phyloP scores from a whole-genome alignment of 164 flowering plant species.

The Vitis cinerea region DNA sequence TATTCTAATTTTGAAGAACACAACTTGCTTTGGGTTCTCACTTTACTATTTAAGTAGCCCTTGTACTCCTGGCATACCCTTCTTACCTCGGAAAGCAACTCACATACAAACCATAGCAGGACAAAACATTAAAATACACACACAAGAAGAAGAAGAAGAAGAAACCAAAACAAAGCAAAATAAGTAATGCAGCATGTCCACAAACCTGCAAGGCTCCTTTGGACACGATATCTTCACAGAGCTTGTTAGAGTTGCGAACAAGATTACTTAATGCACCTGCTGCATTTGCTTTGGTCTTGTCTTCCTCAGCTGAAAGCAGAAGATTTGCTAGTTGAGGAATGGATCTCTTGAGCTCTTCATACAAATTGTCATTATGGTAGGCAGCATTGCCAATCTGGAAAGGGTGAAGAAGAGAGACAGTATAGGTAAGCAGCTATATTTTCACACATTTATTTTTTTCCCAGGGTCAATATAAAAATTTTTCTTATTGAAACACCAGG shows the following conservation, averaged over 20 bases:
- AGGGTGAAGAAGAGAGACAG: conserved; percentile 4
- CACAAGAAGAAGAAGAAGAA: neutral
- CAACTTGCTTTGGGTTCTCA: too few relatives aligned
- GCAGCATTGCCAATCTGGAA: conserved; percentile 98
- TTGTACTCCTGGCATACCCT: too few relatives aligned
- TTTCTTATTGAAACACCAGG: too few relatives aligned
- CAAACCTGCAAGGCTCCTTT: conserved; percentile 93
- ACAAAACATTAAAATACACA: too few relatives aligned
- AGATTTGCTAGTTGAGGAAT: conserved; percentile 75
- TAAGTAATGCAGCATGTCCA: neutral
- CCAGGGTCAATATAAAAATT: too few relatives aligned
- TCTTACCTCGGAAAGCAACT: too few relatives aligned
- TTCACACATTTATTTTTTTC: neutral
- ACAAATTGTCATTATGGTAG: conserved; percentile 78
- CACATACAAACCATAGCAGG: too few relatives aligned
- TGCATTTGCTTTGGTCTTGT: conserved; percentile 96
- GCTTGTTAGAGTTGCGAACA: conserved; percentile 84
- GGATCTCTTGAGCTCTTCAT: conserved; percentile 85
- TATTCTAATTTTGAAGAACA: too few relatives aligned
- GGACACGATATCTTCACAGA: conserved; percentile 83
- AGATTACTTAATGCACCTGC: conserved; percentile 98
- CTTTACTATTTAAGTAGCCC: too few relatives aligned
- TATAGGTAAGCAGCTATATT: neutral
- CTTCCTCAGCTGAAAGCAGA: conserved; percentile 75
- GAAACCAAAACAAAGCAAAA: neutral